Evolutionary conservation across 2,329 filamentous ascomycete genomes (phyloP).

Genomic region (Verticillium albo-atrum): DNA sequence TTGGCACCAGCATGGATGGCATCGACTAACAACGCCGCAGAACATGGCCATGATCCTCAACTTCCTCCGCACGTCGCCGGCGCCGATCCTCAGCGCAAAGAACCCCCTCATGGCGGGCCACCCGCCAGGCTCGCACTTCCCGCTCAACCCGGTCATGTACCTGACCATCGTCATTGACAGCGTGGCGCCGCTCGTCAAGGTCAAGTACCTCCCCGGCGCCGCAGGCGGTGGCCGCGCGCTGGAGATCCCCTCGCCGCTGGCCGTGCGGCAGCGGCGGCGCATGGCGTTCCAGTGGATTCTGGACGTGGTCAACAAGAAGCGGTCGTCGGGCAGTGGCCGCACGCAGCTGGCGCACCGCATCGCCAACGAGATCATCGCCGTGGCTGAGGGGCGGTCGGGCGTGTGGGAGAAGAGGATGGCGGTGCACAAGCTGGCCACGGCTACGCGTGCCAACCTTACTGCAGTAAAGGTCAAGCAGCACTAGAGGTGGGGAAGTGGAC

Average conservation of each 20-base stretch:
- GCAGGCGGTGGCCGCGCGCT: slow-evolving; percentile 83
- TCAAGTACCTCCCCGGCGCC: slow-evolving; percentile 70
- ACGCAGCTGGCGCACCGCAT: slow-evolving; percentile 72
- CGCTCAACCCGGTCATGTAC: slow-evolving; percentile 85
- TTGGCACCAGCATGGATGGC: not conserved
- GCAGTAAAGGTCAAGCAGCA: slow-evolving; percentile 32
- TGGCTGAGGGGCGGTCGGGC: slow-evolving; percentile 78
- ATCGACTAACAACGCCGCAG: slow-evolving; percentile 35
- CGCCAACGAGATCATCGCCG: slow-evolving; percentile 79
- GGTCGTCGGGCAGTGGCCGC: slow-evolving; percentile 65
- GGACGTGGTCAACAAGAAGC: slow-evolving; percentile 74
- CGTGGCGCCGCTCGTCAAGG: slow-evolving; percentile 80
- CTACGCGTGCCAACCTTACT: slow-evolving; percentile 68
- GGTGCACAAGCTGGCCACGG: slow-evolving; percentile 78
- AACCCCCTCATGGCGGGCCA: slow-evolving; percentile 71
- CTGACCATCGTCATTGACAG: slow-evolving; percentile 89
- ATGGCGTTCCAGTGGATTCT: slow-evolving; percentile 86
- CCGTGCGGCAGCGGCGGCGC: slow-evolving; percentile 69
- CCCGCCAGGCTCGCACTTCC: slow-evolving; percentile 73
- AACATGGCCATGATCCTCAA: slow-evolving; percentile 82
- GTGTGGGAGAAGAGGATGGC: slow-evolving; percentile 79
- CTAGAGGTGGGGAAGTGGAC: slow-evolving; percentile 2
- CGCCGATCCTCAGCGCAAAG: slow-evolving; percentile 69
- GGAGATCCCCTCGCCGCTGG: slow-evolving; percentile 76
- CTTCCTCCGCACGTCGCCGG: slow-evolving; percentile 76